Evolutionary conservation across 1,284 basidiomycete species (phyloP).

Genomic region (Cryptococcus jaspeensis): DNA sequence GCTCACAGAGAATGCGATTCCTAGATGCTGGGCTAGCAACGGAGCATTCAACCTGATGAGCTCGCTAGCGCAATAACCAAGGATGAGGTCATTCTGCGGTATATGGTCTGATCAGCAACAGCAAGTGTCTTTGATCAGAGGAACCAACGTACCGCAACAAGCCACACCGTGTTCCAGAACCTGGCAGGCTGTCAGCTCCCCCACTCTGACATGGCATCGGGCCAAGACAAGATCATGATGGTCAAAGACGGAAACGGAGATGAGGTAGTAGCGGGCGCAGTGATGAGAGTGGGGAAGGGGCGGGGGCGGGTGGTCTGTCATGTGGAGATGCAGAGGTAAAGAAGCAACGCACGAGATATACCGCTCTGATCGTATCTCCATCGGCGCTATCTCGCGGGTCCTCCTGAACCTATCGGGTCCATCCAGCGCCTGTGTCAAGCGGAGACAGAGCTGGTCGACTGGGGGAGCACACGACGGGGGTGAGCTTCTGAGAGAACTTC

Average conservation of each 20-base stretch:
- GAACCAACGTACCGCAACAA: constrained; percentile 58
- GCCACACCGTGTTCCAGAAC: constrained; percentile 88
- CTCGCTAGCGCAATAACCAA: constrained; percentile 29
- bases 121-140: neutral
- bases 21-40: constrained; percentile 13
- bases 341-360: constrained; percentile 49
- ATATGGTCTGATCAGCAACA: too few relatives aligned
- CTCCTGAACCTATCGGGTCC: constrained; percentile 13
- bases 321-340: too few relatives aligned
- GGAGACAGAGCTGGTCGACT: constrained; percentile 29
- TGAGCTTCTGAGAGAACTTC: too few relatives aligned
- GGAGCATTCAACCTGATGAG: constrained; percentile 11
- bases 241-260: constrained; percentile 20
- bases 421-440: constrained; percentile 18
- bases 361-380: constrained; percentile 29
- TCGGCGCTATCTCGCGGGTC: constrained; percentile 28
- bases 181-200: constrained; percentile 50
- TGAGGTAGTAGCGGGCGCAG: too few relatives aligned
- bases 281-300: too few relatives aligned
- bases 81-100: constrained; percentile 62
- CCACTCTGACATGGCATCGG: constrained; percentile 1
- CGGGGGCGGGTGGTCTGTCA: constrained; percentile 5
- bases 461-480: neutral
- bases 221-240: constrained; percentile 14
- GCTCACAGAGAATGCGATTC: constrained; percentile 31